Percentiles rank a stretch among this genome's conserved stretches.
phyloP scores from a whole-genome alignment of 257 asterid genomes.

The Cinchona pubescens region DNA sequence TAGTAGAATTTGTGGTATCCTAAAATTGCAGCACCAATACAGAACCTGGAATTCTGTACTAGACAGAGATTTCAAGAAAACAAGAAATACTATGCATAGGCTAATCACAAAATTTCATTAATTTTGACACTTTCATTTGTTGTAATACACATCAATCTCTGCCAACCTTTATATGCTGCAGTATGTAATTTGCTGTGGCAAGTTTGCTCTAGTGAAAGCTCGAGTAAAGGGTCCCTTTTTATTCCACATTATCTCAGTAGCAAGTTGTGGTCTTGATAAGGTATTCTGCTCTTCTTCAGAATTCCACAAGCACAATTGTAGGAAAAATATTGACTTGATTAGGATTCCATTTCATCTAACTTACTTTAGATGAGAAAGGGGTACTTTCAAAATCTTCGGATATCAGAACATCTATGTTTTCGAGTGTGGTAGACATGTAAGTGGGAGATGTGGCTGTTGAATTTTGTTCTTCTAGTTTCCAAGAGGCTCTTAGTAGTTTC shows the following conservation, averaged over 20 bases:
- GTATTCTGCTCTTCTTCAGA: neutral
- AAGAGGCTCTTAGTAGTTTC: conserved; percentile 30
- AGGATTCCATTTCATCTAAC: conserved; percentile 25
- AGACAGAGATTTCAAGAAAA: too few relatives aligned
- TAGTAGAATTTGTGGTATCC: too few relatives aligned
- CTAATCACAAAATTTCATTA: too few relatives aligned
- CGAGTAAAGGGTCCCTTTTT: neutral
- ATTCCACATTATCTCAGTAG: neutral
- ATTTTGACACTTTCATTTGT: neutral
- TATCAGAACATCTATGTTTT: conserved; percentile 34
- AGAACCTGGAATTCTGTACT: too few relatives aligned
- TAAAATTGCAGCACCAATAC: too few relatives aligned
- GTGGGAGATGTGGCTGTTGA: conserved; percentile 28
- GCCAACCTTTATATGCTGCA: neutral
- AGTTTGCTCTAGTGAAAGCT: neutral
- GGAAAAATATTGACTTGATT: neutral
- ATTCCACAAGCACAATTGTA: neutral
- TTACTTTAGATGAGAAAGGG: conserved; percentile 39
- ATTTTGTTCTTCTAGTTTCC: conserved; percentile 34
- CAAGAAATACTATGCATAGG: too few relatives aligned
- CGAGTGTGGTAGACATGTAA: conserved; percentile 28
- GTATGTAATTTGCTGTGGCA: neutral
- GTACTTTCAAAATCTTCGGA: conserved; percentile 39
- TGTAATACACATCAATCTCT: neutral
- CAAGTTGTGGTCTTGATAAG: neutral